Evolutionary conservation across 1,284 basidiomycete species (phyloP), one percentile per base, ranked within the genome.

Genomic region (Caloboletus firmus): DNA sequence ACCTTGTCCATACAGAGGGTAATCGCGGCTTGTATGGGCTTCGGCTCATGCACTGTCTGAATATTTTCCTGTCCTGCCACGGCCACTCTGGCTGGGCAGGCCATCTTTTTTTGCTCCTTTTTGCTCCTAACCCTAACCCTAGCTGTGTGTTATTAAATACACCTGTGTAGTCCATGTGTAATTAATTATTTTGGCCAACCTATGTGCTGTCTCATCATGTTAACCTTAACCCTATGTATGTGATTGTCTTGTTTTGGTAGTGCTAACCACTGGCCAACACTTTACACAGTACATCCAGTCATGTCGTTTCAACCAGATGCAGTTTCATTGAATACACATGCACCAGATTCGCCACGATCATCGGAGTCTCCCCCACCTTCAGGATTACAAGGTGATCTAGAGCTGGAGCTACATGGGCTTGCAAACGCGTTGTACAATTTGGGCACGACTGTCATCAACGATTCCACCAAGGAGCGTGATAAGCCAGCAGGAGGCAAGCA

Each of bases 391-490:
- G 88, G 87, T 17, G 87, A 90, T 62, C 67, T 90, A 11, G 88
- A 91, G 63, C 70, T 87, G n/a, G 87, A 90, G 66, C 67, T 91
- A 1, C 71, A 88, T 31, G 86, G 83, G 0, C 82, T 91, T 10
- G 86, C 85, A 15, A 85, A 87, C 55, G 83, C 84, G 1, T 70
- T 91, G 22, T 90, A 90, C 64, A 88, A 90, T 59, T 74, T 91
- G 6, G 88, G 87, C 17, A 88, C 86, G 7, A 89, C 88, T 0
- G 86, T 89, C 15, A 83, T 90, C 59, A 87, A 83, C 49, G 88
- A 91, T 65, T 81, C 85, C 5, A 87, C 86, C 7, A 89, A 88
- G 68, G 88, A 90, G 63, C 79, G 83, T 49, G 84, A 86, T 62
- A 85, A 83, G 57, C 77, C 79, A 10, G 82, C 79, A 17, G 79